A percentile compares a stretch with the other conserved stretches of the same genome.
Evolutionary conservation across 2,329 filamentous ascomycete species (phyloP).

Genomic region (Colletotrichum cuscutae): DNA sequence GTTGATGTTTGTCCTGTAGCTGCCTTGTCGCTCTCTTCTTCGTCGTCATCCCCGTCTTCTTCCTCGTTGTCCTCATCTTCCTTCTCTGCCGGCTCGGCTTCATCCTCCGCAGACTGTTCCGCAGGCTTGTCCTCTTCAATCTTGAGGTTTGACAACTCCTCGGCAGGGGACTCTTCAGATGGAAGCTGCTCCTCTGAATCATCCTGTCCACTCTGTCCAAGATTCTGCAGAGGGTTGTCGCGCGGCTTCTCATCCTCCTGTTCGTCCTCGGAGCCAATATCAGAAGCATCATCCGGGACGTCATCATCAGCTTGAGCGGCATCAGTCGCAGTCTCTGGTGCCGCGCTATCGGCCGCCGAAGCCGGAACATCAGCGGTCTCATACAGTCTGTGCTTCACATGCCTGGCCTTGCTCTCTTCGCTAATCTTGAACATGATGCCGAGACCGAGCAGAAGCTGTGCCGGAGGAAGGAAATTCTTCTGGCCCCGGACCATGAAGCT

Average conservation of each 20-base stretch:
- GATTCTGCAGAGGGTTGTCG: constrained; percentile 51
- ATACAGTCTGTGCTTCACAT: constrained; percentile 75
- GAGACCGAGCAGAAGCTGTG: constrained; percentile 87
- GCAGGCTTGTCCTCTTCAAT: constrained; percentile 29
- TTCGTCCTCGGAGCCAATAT: constrained; percentile 48
- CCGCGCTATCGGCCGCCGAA: background rate
- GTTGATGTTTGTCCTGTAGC: constrained; percentile 23
- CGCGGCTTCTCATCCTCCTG: constrained; percentile 44
- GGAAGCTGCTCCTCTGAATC: constrained; percentile 40
- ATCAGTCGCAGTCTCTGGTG: constrained; percentile 29
- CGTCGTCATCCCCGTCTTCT: constrained; percentile 35
- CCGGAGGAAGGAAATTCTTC: constrained; percentile 91
- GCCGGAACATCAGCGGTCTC: constrained; percentile 39
- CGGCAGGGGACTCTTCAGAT: constrained; percentile 36
- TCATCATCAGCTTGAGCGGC: constrained; percentile 42
- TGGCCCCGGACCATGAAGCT: constrained; percentile 84
- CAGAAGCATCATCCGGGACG: constrained; percentile 44
- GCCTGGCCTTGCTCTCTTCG: constrained; percentile 84
- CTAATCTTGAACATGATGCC: constrained; percentile 89
- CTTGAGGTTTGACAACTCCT: constrained; percentile 27
- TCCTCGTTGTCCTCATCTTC: constrained; percentile 40
- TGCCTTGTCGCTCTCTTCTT: constrained; percentile 32
- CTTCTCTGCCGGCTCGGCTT: constrained; percentile 36
- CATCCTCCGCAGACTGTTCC: constrained; percentile 35
- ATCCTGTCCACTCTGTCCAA: constrained; percentile 39